These are phyloP conservation scores for Colletotrichum magnum DNA, from an alignment of 2,329 filamentous ascomycete species.

Conservation along the genomic window DNA sequence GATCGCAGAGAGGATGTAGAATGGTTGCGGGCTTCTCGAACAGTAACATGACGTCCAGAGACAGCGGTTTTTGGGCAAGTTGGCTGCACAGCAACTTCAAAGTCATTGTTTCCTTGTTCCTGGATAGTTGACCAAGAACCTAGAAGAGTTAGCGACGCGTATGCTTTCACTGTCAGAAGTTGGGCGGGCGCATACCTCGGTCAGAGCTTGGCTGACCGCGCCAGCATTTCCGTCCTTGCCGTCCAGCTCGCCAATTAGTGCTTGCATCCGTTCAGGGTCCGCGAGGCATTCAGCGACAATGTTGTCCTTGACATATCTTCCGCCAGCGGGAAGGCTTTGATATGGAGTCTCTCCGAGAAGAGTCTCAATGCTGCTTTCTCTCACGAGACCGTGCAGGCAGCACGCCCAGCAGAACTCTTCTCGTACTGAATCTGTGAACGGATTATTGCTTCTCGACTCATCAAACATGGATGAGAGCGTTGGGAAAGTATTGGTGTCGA, in stretches of 20 bases:
- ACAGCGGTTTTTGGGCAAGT: slow-evolving; percentile 79
- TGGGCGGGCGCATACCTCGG: slow-evolving; percentile 67
- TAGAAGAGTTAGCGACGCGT: slow-evolving; percentile 48
- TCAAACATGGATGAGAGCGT: slow-evolving; percentile 73
- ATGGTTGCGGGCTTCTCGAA: slow-evolving; percentile 81
- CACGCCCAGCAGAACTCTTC: slow-evolving; percentile 91
- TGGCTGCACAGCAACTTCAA: slow-evolving; percentile 81
- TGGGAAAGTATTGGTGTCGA: slow-evolving; percentile 83
- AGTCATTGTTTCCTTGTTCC: slow-evolving; percentile 83
- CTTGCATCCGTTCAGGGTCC: slow-evolving; percentile 82
- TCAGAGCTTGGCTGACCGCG: slow-evolving; percentile 83
- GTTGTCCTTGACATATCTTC: slow-evolving; percentile 82
- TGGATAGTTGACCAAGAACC: slow-evolving; percentile 78
- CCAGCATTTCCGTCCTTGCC: slow-evolving; percentile 93
- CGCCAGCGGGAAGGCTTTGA: slow-evolving; percentile 80
- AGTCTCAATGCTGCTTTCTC: slow-evolving; percentile 81
- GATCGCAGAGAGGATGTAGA: slow-evolving; percentile 79
- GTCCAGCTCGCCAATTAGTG: slow-evolving; percentile 85
- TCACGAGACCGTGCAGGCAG: slow-evolving; percentile 87
- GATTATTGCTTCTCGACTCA: slow-evolving; percentile 69
- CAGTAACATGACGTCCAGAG: slow-evolving; percentile 81
- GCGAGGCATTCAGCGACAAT: slow-evolving; percentile 83
- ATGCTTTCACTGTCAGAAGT: not conserved
- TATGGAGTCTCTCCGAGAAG: slow-evolving; percentile 89
- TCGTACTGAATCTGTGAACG: slow-evolving; percentile 70